These are phyloP conservation scores for Claviceps pusilla DNA, from an alignment of 2,329 filamentous ascomycete genomes.

Conservation along the genomic window DNA sequence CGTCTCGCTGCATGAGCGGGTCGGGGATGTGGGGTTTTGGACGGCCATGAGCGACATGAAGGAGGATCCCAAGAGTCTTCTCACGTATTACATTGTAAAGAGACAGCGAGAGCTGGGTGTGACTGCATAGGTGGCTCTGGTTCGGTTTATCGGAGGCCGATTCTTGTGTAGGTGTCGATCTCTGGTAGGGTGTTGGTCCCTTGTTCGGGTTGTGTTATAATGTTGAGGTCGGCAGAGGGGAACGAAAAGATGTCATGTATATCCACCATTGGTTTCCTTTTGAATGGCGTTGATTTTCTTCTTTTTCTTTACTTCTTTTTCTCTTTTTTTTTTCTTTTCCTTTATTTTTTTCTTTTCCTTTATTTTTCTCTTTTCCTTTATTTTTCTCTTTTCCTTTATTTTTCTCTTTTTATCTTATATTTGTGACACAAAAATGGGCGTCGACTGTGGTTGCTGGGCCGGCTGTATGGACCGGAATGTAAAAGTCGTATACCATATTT, in stretches of 20 bases:
- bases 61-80: slow-evolving; percentile 60
- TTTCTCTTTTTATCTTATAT: no score
- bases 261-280: no score
- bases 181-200: no score
- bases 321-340: background rate
- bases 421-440: no score
- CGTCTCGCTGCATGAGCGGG: slow-evolving; percentile 49
- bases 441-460: no score
- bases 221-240: background rate
- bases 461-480: no score
- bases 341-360: background rate
- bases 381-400: background rate
- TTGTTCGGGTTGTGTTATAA: background rate
- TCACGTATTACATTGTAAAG: slow-evolving; percentile 71
- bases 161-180: no score
- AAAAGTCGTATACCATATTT: no score
- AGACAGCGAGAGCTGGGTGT: slow-evolving; percentile 38
- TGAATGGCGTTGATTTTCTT: no score
- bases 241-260: background rate
- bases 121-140: background rate
- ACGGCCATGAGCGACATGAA: slow-evolving; percentile 45
- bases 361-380: background rate
- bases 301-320: no score
- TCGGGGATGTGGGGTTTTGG: slow-evolving; percentile 53
- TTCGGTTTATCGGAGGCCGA: no score